A percentile compares a stretch with the other conserved stretches of the same genome.
phyloP scores from a whole-genome alignment of 2,329 filamentous ascomycete species.

The Ilyonectria mors-panacis region DNA sequence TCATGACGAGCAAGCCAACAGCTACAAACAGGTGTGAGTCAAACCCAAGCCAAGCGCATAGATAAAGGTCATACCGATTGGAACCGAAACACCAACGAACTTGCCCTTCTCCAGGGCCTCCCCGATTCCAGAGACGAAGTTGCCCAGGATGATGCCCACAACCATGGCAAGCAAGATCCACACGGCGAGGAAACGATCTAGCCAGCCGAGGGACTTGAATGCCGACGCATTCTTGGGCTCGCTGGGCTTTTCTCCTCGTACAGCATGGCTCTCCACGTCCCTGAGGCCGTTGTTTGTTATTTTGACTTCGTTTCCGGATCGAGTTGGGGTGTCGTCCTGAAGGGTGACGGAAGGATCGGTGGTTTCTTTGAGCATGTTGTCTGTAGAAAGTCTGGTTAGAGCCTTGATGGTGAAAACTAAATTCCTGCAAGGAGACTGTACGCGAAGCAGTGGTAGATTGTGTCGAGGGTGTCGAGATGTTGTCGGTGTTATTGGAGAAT shows the following conservation, averaged over 20 bases:
- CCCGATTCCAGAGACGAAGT: constrained; percentile 77
- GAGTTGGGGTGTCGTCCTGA: constrained; percentile 9
- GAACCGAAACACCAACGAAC: constrained; percentile 79
- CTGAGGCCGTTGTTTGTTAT: background rate
- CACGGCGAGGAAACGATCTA: constrained; percentile 75
- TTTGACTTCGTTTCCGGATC: constrained; percentile 16
- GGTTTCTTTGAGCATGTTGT: background rate
- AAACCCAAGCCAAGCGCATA: background rate
- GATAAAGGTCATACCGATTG: constrained; percentile 67
- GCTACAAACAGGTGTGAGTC: constrained; percentile 60
- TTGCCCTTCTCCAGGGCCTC: constrained; percentile 77
- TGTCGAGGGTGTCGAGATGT: background rate
- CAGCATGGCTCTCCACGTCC: constrained; percentile 30
- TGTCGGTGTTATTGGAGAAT: background rate
- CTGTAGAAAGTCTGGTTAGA: background rate
- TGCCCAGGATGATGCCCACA: constrained; percentile 81
- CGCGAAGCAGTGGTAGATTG: background rate
- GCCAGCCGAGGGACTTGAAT: constrained; percentile 69
- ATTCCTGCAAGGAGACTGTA: too few relatives aligned
- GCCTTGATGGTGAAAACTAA: background rate
- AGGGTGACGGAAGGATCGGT: background rate
- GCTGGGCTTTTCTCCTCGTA: background rate
- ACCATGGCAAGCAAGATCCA: constrained; percentile 88
- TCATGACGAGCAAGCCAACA: constrained; percentile 88
- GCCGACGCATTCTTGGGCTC: constrained; percentile 50